phyloP scores from a whole-genome alignment of 2,329 filamentous ascomycete species.

The Stromatinia cepivora region DNA sequence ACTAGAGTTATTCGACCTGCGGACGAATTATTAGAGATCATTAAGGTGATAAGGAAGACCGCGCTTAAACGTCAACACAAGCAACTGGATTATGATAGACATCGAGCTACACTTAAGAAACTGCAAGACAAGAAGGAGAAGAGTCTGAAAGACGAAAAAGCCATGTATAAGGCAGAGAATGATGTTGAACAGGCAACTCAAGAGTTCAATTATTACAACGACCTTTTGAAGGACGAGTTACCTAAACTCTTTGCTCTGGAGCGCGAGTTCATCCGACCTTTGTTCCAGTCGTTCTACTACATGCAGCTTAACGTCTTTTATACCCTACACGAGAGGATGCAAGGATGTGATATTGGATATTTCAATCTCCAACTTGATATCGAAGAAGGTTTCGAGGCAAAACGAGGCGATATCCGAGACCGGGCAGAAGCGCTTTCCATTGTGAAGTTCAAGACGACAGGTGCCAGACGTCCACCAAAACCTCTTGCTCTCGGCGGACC shows the following conservation, averaged over 20 bases:
- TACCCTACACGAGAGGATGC: slow-evolving; percentile 97
- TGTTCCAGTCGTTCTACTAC: slow-evolving; percentile 99
- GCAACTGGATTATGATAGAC: slow-evolving; percentile 92
- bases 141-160: slow-evolving; percentile 94
- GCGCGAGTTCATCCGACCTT: slow-evolving; percentile 89
- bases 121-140: slow-evolving; percentile 98
- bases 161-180: slow-evolving; percentile 90
- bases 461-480: slow-evolving; percentile 53
- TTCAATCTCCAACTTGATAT: slow-evolving; percentile 91
- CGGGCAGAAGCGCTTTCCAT: slow-evolving; percentile 81
- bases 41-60: slow-evolving; percentile 92
- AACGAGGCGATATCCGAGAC: slow-evolving; percentile 85
- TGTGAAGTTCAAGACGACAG: slow-evolving; percentile 87
- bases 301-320: slow-evolving; percentile 99
- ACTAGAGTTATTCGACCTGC: slow-evolving; percentile 86
- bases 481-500: slow-evolving; percentile 30
- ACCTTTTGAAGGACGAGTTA: slow-evolving; percentile 91
- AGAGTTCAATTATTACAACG: slow-evolving; percentile 98
- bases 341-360: slow-evolving; percentile 94
- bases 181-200: slow-evolving; percentile 90
- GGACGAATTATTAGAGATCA: slow-evolving; percentile 88
- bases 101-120: slow-evolving; percentile 82
- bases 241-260: slow-evolving; percentile 89
- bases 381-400: slow-evolving; percentile 85
- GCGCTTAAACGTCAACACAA: slow-evolving; percentile 93